Evolutionary conservation across 139 green algal species (phyloP).

Genomic region (Auxenochlorella protothecoides): DNA sequence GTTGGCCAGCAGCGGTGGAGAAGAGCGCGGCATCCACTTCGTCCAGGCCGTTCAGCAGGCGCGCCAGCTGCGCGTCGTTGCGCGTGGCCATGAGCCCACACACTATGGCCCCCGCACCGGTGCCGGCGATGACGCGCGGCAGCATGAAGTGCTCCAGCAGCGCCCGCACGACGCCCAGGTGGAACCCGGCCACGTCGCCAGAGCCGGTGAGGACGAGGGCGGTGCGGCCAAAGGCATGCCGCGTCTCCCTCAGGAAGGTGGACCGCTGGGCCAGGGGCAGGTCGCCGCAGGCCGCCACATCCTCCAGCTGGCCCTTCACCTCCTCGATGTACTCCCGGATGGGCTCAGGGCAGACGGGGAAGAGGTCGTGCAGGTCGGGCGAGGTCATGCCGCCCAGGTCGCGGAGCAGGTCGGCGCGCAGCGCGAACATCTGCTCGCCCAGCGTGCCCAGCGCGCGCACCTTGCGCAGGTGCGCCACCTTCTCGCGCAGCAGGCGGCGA

Average conservation of each 20-base stretch:
- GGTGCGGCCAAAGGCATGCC: constrained; percentile 91
- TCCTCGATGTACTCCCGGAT: constrained; percentile 93
- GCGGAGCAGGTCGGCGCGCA: constrained; percentile 85
- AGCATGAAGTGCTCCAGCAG: constrained; percentile 83
- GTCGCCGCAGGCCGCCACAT: constrained; percentile 18
- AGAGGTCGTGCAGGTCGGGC: constrained; percentile 54
- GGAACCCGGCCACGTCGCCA: constrained; percentile 85
- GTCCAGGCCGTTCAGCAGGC: constrained; percentile 53
- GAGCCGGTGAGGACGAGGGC: constrained; percentile 90
- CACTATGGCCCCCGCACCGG: constrained; percentile 77
- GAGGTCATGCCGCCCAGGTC: constrained; percentile 91
- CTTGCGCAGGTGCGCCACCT: constrained; percentile 43
- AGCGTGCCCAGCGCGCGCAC: constrained; percentile 37
- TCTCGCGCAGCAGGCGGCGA: constrained; percentile 13
- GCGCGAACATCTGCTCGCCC: constrained; percentile 73
- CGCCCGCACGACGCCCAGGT: constrained; percentile 74
- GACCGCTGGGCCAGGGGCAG: constrained; percentile 75
- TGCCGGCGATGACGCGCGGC: constrained; percentile 83
- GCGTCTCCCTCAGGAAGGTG: constrained; percentile 81
- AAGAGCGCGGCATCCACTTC: constrained; percentile 80
- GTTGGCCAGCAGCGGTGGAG: constrained; percentile 61
- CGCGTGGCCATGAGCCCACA: constrained; percentile 55
- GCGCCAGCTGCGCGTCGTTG: constrained; percentile 62
- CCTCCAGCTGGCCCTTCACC: constrained; percentile 63
- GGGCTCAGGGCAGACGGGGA: constrained; percentile 53